Conservation (phyloP, 176 grass and related monocot genomes). For the Aegilops longissima region DNA sequence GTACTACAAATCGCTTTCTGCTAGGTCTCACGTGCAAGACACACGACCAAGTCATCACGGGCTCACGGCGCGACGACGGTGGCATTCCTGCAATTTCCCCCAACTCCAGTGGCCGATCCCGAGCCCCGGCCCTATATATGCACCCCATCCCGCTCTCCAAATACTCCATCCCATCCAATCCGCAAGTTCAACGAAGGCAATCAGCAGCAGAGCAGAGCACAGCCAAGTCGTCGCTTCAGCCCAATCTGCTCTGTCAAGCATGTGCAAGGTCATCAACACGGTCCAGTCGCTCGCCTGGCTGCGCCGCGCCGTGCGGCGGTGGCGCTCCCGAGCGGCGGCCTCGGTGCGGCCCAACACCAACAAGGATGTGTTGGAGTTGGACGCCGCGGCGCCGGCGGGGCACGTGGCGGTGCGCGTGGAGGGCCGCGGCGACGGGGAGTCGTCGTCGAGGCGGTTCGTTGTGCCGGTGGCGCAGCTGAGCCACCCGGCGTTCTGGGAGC, state of each 20-base stretch:
- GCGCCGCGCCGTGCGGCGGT: constrained; percentile 30
- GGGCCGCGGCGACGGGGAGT: neutral
- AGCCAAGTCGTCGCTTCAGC: neutral
- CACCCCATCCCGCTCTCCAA: neutral
- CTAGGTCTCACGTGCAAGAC: neutral
- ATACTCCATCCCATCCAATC: neutral
- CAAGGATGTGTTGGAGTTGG: neutral
- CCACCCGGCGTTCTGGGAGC: too few species aligned
- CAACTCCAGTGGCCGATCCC: neutral
- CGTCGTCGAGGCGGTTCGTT: too few species aligned
- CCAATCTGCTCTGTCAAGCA: neutral
- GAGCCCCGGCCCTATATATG: constrained; percentile 25
- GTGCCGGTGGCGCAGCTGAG: too few species aligned
- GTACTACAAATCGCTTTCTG: neutral
- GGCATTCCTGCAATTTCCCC: constrained; percentile 11
- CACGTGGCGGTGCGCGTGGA: constrained; percentile 40
- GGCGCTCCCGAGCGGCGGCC: neutral
- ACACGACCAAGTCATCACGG: neutral
- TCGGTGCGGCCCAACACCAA: too few species aligned
- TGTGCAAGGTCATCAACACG: constrained; percentile 41
- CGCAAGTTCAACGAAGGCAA: neutral
- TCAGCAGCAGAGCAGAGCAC: neutral
- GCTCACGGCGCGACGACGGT: neutral
- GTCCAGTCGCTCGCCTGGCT: constrained; percentile 34
- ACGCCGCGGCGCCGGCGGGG: constrained; percentile 25